Evolutionary conservation across 331 rosid genomes (phyloP).

Genomic region (Malus hybrid): DNA sequence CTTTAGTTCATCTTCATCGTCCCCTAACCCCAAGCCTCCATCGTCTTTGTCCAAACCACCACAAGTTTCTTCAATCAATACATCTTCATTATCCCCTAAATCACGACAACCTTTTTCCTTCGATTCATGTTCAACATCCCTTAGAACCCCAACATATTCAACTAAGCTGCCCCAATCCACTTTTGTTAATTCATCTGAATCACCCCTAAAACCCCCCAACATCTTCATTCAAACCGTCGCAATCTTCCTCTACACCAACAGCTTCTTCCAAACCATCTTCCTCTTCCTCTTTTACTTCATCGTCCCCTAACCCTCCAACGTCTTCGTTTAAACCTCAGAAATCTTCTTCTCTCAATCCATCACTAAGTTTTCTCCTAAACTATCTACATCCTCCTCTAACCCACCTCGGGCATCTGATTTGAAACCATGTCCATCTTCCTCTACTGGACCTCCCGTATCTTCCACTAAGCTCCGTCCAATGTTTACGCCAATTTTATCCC

Average conservation of each 20-base stretch:
- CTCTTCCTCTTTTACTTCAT: background rate
- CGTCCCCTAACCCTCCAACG: background rate
- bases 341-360: background rate
- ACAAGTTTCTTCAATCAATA: background rate
- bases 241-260: background rate
- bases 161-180: no score
- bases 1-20: background rate
- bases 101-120: no score
- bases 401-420: background rate
- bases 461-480: background rate
- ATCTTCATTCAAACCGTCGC: no score
- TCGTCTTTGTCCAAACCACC: background rate
- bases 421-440: background rate
- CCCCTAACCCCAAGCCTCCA: background rate
- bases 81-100: no score
- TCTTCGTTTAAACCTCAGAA: background rate
- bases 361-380: background rate
- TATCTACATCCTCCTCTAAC: background rate
- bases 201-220: no score
- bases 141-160: no score
- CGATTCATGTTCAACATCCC: no score
- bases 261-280: background rate
- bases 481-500: slow-evolving; percentile 2
- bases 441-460: background rate
- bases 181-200: background rate